These are phyloP conservation scores for Phytophthora kernoviae DNA, from an alignment of 352 stramenopile genomes.

Conservation along the genomic window DNA sequence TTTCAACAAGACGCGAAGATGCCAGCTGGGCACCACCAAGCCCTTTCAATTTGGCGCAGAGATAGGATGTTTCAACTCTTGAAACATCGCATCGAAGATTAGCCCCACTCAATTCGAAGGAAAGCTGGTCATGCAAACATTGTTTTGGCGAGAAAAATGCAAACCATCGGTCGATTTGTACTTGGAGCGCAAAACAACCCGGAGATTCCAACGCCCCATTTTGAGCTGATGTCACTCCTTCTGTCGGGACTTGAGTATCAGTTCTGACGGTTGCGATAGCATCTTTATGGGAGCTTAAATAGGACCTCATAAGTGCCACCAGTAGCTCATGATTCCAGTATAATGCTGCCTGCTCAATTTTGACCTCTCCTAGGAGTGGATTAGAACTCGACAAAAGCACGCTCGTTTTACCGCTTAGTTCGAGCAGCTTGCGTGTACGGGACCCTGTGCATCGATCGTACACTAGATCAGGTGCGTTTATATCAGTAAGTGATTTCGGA, in stretches of 20 bases:
- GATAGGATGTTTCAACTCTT: constrained; percentile 39
- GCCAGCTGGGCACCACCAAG: constrained; percentile 45
- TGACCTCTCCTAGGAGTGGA: constrained; percentile 59
- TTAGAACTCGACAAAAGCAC: constrained; percentile 55
- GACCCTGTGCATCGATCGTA: constrained; percentile 46
- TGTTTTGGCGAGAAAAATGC: constrained; percentile 58
- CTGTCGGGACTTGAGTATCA: background rate
- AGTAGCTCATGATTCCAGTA: constrained; percentile 82
- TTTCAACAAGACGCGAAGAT: constrained; percentile 42
- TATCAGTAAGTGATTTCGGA: constrained; percentile 10
- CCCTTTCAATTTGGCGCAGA: constrained; percentile 36
- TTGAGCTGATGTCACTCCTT: background rate
- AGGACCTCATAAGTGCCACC: constrained; percentile 61
- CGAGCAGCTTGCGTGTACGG: constrained; percentile 58
- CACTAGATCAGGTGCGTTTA: constrained; percentile 41
- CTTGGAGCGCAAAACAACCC: constrained; percentile 40
- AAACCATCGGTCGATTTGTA: constrained; percentile 59
- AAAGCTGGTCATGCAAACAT: constrained; percentile 44
- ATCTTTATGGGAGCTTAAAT: constrained; percentile 24
- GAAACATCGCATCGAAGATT: constrained; percentile 48
- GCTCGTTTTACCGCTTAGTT: constrained; percentile 59
- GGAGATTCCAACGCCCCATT: background rate
- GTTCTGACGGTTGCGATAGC: background rate
- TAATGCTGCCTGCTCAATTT: constrained; percentile 50
- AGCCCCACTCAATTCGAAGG: constrained; percentile 45